phyloP scores from a whole-genome alignment of 306 rosid genomes.

The Morella rubra region DNA sequence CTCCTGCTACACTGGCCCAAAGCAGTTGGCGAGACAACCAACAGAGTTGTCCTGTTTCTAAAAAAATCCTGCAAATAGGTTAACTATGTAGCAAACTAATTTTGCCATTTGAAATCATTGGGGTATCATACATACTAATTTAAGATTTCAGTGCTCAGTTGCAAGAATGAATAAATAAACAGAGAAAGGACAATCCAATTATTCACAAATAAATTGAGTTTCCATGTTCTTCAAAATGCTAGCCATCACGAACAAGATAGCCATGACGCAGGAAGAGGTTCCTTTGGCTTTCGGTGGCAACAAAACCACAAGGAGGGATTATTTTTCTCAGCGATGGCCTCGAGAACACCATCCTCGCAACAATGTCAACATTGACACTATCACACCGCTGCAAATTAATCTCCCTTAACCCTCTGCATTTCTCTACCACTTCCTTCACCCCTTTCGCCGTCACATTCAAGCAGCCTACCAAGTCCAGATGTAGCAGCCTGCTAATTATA shows the following conservation, averaged over 20 bases:
- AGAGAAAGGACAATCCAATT: too few species aligned
- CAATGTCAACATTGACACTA: conserved; percentile 34
- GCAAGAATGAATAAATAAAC: too few species aligned
- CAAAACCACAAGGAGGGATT: conserved; percentile 34
- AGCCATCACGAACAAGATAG: conserved; percentile 35
- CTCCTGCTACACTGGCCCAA: too few species aligned
- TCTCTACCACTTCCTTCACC: conserved; percentile 48
- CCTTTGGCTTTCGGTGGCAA: conserved; percentile 32
- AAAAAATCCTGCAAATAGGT: too few species aligned
- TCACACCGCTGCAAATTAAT: conserved; percentile 53
- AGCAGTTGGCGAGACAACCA: too few species aligned
- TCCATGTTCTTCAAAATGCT: not conserved
- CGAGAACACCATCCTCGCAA: conserved; percentile 44
- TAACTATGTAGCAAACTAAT: too few species aligned
- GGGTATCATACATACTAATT: too few species aligned
- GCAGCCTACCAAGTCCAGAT: conserved; percentile 47
- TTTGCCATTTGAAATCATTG: too few species aligned
- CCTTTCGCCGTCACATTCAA: conserved; percentile 53
- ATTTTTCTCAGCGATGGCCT: conserved; percentile 61
- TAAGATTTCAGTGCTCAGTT: too few species aligned
- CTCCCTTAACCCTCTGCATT: conserved; percentile 56
- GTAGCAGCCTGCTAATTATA: conserved; percentile 37
- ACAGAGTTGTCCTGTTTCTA: too few species aligned
- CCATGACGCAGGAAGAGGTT: conserved; percentile 53
- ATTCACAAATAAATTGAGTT: not conserved